These are phyloP conservation scores for Apophysomyces elegans DNA, from an alignment of 371 early-diverging fungal species.

Conservation along the genomic window DNA sequence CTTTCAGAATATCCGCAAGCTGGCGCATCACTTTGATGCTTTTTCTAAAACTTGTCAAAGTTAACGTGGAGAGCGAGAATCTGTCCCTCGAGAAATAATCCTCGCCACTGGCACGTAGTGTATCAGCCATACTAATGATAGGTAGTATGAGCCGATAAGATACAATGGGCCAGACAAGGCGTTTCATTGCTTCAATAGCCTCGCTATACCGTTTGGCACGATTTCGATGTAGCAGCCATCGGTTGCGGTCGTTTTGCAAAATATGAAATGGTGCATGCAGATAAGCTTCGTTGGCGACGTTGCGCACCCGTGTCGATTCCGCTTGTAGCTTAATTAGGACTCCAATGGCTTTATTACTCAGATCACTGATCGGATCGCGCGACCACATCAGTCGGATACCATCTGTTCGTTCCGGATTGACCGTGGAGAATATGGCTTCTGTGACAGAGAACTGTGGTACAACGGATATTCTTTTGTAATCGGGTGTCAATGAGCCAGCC, in stretches of 20 bases:
- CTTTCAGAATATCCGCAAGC: conserved; percentile 19
- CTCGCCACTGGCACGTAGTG: background rate
- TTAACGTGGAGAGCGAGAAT: conserved; percentile 10
- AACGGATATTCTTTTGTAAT: too few relatives aligned
- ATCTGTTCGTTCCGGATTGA: background rate
- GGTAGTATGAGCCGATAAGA: conserved; percentile 39
- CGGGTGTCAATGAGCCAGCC: too few relatives aligned
- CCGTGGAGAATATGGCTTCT: conserved; percentile 5
- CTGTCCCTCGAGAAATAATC: conserved; percentile 3
- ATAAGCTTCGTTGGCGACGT: conserved; percentile 39
- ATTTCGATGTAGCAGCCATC: background rate
- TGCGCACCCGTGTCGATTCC: conserved; percentile 35
- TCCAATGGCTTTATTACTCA: conserved; percentile 25
- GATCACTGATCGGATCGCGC: conserved; percentile 19
- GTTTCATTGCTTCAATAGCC: conserved; percentile 42
- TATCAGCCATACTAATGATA: conserved; percentile 10
- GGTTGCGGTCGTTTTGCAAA: conserved; percentile 22
- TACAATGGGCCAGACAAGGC: conserved; percentile 38
- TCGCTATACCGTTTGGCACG: conserved; percentile 40
- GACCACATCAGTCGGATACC: conserved; percentile 19
- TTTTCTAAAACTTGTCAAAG: conserved; percentile 21
- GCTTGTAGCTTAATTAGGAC: conserved; percentile 33
- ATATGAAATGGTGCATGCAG: conserved; percentile 16
- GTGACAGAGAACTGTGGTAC: too few relatives aligned
- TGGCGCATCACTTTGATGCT: conserved; percentile 23